These are phyloP conservation scores for Ichthyophthirius multifiliis DNA, from an alignment of 169 alveolate species.

Conservation along the genomic window DNA sequence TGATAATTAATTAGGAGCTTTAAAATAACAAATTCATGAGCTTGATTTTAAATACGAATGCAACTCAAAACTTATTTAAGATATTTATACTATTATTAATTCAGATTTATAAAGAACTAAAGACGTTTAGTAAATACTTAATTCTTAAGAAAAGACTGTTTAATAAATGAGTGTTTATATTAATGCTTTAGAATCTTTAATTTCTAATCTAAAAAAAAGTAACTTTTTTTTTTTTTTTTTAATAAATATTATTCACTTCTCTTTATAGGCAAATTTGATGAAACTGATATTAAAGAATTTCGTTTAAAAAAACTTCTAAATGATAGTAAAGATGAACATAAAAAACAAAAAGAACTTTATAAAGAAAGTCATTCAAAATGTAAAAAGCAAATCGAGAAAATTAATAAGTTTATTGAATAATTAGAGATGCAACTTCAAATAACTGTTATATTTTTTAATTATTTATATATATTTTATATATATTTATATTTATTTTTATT, in stretches of 20 bases:
- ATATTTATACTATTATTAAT: background rate
- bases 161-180: background rate
- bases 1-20: background rate
- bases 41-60: background rate
- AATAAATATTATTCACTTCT: background rate
- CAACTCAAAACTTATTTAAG: background rate
- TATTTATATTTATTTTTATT: too few species aligned
- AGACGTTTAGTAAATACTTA: background rate
- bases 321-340: background rate
- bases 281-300: background rate
- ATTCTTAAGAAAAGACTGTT: background rate
- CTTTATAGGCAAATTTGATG: background rate
- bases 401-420: background rate
- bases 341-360: background rate
- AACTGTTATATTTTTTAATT: too few species aligned
- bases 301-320: background rate
- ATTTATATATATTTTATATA: too few species aligned
- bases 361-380: background rate
- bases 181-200: background rate
- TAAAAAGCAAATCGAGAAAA: background rate
- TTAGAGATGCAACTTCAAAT: constrained; percentile 15
- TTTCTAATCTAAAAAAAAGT: background rate
- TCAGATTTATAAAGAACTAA: background rate
- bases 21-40: background rate
- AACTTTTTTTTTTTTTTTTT: background rate